These are phyloP conservation scores for Dictyostelium firmibasis DNA, from an alignment of 78 protist genomes.

Conservation along the genomic window DNA sequence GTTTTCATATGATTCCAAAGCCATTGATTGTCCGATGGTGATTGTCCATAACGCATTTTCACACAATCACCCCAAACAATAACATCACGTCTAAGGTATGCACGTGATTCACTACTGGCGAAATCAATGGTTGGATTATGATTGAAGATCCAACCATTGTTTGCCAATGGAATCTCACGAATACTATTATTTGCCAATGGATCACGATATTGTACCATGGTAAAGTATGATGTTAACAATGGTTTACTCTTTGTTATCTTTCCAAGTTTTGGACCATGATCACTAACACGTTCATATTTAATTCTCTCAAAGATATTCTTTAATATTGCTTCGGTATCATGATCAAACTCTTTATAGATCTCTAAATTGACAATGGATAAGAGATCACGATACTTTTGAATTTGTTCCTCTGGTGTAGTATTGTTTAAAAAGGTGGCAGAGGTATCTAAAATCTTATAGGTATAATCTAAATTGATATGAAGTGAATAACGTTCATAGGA, in stretches of 20 bases:
- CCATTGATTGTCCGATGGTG: slow-evolving; percentile 73
- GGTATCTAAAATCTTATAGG: not conserved
- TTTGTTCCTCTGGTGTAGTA: slow-evolving; percentile 26
- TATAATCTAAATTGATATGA: not conserved
- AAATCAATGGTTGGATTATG: slow-evolving; percentile 84
- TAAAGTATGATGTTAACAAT: slow-evolving; percentile 41
- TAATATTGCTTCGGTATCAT: slow-evolving; percentile 38
- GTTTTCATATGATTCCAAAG: slow-evolving; percentile 93
- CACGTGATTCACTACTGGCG: slow-evolving; percentile 65
- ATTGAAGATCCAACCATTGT: slow-evolving; percentile 90
- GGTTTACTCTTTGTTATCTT: slow-evolving; percentile 7
- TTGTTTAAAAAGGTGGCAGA: not conserved
- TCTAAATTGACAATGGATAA: slow-evolving; percentile 28
- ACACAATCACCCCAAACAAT: slow-evolving; percentile 97
- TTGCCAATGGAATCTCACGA: slow-evolving; percentile 77
- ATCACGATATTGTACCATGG: not conserved
- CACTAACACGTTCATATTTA: slow-evolving; percentile 59
- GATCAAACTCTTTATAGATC: slow-evolving; percentile 63
- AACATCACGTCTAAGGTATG: slow-evolving; percentile 93
- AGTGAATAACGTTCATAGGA: slow-evolving; percentile 43
- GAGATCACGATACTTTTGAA: slow-evolving; percentile 42
- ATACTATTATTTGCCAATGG: not conserved
- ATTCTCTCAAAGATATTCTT: slow-evolving; percentile 53
- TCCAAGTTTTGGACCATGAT: slow-evolving; percentile 60
- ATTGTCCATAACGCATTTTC: slow-evolving; percentile 90